phyloP scores from a whole-genome alignment of 1,139 yeast species.

The Starmera stellimalicola region DNA sequence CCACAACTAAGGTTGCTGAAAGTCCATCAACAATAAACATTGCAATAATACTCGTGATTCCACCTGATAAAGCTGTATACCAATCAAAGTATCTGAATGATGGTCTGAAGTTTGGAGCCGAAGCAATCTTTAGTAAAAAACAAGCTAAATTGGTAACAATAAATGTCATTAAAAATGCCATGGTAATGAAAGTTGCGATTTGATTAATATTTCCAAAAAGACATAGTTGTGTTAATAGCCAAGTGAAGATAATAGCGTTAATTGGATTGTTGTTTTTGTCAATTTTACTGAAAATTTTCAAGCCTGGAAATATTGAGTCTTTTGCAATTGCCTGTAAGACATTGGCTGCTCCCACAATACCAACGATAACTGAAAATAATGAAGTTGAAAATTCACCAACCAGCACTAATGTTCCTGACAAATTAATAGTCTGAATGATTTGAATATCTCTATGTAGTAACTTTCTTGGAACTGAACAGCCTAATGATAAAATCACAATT shows the following conservation, averaged over 20 bases:
- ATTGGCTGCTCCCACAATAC: slow-evolving; percentile 90
- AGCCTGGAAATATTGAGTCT: slow-evolving; percentile 76
- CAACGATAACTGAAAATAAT: slow-evolving; percentile 85
- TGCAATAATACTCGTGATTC: slow-evolving; percentile 58
- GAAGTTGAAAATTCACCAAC: slow-evolving; percentile 87
- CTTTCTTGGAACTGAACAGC: slow-evolving; percentile 69
- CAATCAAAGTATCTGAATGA: slow-evolving; percentile 82
- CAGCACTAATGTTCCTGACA: slow-evolving; percentile 63
- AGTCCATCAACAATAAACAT: slow-evolving; percentile 93
- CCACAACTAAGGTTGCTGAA: slow-evolving; percentile 70
- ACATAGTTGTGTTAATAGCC: slow-evolving; percentile 75
- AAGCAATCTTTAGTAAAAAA: slow-evolving; percentile 72
- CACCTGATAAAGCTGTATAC: slow-evolving; percentile 73
- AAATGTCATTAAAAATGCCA: slow-evolving; percentile 95
- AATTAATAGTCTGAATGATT: slow-evolving; percentile 70
- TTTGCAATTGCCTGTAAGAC: slow-evolving; percentile 84
- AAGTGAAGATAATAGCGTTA: slow-evolving; percentile 62
- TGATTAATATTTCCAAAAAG: slow-evolving; percentile 84
- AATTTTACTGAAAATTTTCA: slow-evolving; percentile 47
- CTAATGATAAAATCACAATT: slow-evolving; percentile 69
- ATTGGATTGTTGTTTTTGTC: slow-evolving; percentile 40
- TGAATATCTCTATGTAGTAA: slow-evolving; percentile 70
- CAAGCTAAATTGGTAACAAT: slow-evolving; percentile 91
- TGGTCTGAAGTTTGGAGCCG: slow-evolving; percentile 96
- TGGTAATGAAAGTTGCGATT: slow-evolving; percentile 89